Evolutionary conservation across 331 rosid genomes (phyloP).

Genomic region (Acacia pycnantha): DNA sequence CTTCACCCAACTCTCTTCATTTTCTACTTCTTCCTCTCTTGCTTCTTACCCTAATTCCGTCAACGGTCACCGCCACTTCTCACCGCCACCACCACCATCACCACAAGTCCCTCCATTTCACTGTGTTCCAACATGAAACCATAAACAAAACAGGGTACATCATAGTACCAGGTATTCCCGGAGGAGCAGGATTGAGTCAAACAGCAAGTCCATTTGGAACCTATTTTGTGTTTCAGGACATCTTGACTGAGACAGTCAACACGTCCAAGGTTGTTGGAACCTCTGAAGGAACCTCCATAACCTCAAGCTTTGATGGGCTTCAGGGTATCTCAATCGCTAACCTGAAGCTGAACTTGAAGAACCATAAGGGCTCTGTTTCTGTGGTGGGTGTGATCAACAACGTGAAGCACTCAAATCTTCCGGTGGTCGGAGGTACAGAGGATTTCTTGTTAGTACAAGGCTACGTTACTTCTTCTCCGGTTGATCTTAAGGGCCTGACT

Average conservation of each 20-base stretch:
- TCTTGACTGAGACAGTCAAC: slow-evolving; percentile 49
- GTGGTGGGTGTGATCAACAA: slow-evolving; percentile 62
- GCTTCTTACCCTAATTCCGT: slow-evolving; percentile 32
- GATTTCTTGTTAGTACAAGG: slow-evolving; percentile 81
- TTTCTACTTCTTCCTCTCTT: slow-evolving; percentile 35
- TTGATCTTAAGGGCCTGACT: slow-evolving; percentile 47
- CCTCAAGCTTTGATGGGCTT: slow-evolving; percentile 72
- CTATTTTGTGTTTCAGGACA: slow-evolving; percentile 62
- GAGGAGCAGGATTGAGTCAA: slow-evolving; percentile 41
- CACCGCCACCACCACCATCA: slow-evolving; percentile 8
- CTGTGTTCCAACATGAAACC: slow-evolving; percentile 72
- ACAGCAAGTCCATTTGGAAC: slow-evolving; percentile 78
- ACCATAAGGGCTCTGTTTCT: slow-evolving; percentile 56
- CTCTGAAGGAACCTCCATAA: slow-evolving; percentile 64
- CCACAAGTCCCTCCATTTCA: slow-evolving; percentile 61
- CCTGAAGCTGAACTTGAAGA: slow-evolving; percentile 54
- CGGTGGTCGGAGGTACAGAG: slow-evolving; percentile 77
- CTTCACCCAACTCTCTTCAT: background rate
- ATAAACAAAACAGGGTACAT: slow-evolving; percentile 67
- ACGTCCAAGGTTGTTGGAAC: slow-evolving; percentile 55
- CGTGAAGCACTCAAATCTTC: slow-evolving; percentile 50
- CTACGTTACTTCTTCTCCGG: slow-evolving; percentile 59
- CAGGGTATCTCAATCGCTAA: slow-evolving; percentile 59
- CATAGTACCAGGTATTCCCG: slow-evolving; percentile 54
- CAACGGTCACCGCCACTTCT: slow-evolving; percentile 30